These are phyloP conservation scores for Solanum pimpinellifolium DNA, from an alignment of 257 asterid species.

Conservation along the genomic window DNA sequence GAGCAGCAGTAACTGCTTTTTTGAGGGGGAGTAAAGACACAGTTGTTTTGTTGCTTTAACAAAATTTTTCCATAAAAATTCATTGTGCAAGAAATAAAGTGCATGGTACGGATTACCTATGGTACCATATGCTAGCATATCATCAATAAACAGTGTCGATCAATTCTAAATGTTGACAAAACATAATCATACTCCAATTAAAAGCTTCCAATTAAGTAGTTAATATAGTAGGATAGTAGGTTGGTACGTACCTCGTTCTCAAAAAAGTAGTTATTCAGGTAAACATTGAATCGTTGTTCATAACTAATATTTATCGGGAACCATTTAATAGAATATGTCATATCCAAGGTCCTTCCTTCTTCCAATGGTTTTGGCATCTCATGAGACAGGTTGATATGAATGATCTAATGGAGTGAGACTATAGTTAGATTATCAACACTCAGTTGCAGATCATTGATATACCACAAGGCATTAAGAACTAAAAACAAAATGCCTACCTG, in stretches of 20 bases:
- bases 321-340: conserved; percentile 79
- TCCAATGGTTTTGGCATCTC: conserved; percentile 42
- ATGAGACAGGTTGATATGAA: conserved; percentile 45
- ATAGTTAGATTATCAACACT: neutral
- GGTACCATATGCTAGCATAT: neutral
- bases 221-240: neutral
- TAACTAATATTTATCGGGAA: conserved; percentile 37
- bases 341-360: conserved; percentile 44
- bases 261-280: conserved; percentile 59
- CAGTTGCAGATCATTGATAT: neutral
- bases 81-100: neutral
- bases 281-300: conserved; percentile 60
- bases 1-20: neutral
- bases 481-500: conserved; percentile 25
- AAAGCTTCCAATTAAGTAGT: neutral
- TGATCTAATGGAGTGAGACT: conserved; percentile 21
- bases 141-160: neutral
- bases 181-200: neutral
- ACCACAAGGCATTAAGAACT: neutral
- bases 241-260: conserved; percentile 50
- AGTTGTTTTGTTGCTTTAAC: no score
- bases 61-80: neutral
- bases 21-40: neutral
- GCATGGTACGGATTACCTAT: neutral
- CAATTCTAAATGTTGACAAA: neutral